phyloP scores from a whole-genome alignment of 176 grass and related monocot species.

The Ananas comosus region DNA sequence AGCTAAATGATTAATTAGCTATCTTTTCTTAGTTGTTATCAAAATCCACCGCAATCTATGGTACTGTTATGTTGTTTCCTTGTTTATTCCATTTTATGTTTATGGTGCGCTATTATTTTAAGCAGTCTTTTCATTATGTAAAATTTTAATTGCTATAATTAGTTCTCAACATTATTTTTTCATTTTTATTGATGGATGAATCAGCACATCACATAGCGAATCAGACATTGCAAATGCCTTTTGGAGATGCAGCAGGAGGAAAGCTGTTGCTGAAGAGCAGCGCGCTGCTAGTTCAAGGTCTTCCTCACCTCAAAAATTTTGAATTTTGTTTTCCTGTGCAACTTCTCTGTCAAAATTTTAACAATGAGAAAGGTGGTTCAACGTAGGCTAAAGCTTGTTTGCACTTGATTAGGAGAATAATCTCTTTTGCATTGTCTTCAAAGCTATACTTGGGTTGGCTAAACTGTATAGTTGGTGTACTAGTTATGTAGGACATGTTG shows the following conservation, averaged over 20 bases:
- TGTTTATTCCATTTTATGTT: not conserved
- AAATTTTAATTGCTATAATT: not conserved
- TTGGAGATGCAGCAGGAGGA: conserved; percentile 64
- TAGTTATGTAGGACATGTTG: no score
- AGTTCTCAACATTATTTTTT: not conserved
- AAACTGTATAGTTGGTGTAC: no score
- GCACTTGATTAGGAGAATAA: no score
- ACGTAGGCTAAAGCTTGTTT: not conserved
- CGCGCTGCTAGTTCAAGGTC: conserved; percentile 79
- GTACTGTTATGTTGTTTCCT: not conserved
- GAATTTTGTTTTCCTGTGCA: not conserved
- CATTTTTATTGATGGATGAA: conserved; percentile 23
- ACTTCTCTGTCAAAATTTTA: not conserved
- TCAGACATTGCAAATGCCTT: conserved; percentile 88
- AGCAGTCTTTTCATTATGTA: not conserved
- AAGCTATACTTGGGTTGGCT: no score
- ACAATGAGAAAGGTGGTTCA: not conserved
- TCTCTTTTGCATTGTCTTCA: no score
- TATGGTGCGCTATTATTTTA: not conserved
- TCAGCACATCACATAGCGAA: conserved; percentile 91
- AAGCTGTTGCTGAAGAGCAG: conserved; percentile 75
- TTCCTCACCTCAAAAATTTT: conserved; percentile 4
- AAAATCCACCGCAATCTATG: not conserved
- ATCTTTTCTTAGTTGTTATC: conserved; percentile 11
- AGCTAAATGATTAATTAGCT: conserved; percentile 21